A percentile compares a stretch with the other conserved stretches of the same genome.
Conservation (phyloP, 495 filamentous ascomycete species). For the Penicillium daleae region DNA sequence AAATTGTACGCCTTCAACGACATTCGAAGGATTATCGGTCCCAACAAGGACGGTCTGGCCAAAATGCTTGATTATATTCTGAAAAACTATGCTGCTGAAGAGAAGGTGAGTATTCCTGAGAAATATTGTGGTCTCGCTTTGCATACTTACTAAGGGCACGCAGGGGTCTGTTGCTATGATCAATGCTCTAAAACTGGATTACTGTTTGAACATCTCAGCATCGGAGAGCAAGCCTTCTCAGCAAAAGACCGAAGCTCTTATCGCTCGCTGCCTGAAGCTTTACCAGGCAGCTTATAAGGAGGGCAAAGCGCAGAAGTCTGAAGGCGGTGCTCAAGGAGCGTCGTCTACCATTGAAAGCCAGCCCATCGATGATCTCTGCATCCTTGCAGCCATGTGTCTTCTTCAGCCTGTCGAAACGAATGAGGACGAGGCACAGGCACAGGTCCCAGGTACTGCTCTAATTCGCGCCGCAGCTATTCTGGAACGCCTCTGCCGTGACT, state of each 20-base stretch:
- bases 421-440: constrained; percentile 23
- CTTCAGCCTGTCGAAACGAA: constrained; percentile 41
- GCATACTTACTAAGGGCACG: constrained; percentile 8
- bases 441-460: constrained; percentile 42
- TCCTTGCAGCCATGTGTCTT: constrained; percentile 61
- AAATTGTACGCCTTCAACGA: constrained; percentile 62
- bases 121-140: not conserved
- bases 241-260: constrained; percentile 46
- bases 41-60: constrained; percentile 40
- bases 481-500: constrained; percentile 52
- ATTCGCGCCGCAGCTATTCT: constrained; percentile 57
- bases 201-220: constrained; percentile 53
- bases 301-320: constrained; percentile 8
- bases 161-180: constrained; percentile 44
- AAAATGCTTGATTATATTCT: constrained; percentile 44
- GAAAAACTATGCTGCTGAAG: constrained; percentile 28
- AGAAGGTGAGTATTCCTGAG: constrained; percentile 35
- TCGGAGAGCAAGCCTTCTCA: constrained; percentile 36
- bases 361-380: constrained; percentile 58
- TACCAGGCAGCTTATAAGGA: constrained; percentile 38
- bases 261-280: constrained; percentile 49
- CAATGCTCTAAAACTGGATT: constrained; percentile 62
- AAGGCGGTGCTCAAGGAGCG: constrained; percentile 3
- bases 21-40: constrained; percentile 47
- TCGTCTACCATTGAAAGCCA: constrained; percentile 56